Base-by-base conservation (phyloP, 2,329 filamentous ascomycete genomes). In the Dendryphion nanum region DNA sequence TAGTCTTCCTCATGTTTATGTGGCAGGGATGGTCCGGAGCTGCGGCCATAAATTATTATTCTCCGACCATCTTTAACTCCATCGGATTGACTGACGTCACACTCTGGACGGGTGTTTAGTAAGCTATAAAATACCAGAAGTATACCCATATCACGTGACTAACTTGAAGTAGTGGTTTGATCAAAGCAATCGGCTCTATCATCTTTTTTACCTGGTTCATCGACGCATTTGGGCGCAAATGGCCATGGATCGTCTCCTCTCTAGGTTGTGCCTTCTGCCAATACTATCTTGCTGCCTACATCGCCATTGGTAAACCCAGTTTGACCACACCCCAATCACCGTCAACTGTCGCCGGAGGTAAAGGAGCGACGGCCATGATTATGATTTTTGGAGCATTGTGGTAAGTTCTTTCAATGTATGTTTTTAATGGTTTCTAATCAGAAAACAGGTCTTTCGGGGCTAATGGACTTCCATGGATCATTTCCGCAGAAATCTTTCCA, bases 401-500 rank as follows among this genome's bases (percentile, higher is more conserved):
- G 66, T n/a, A n/a, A n/a, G n/a, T n/a, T n/a, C n/a, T n/a, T n/a
- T n/a, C n/a, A n/a, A n/a, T n/a, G n/a, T n/a, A n/a, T n/a, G n/a
- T n/a, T n/a, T n/a, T n/a, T n/a, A n/a, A n/a, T n/a, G n/a, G n/a
- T n/a, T n/a, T n/a, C n/a, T n/a, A n/a, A n/a, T n/a, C n/a, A n/a
- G n/a, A n/a, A n/a, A n/a, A n/a, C n/a, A n/a, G n/a, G n/a, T 63
- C 57, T 6, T 64, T 68, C 28, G 64, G 66, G 26, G 57, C 62
- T 1, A 70, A 70, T 32, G 67, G 67, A 3, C 44, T 70, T 0
- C 67, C 66, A 0, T 70, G 67, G 66, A 70, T 71, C 42, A 64
- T 70, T n/a, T 66, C 63, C 1, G 58, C 67, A 2, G 68, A 71
- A 45, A 71, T 70, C 17, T 70, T 71, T 46, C 67, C 68, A 0